Evolutionary conservation across 495 filamentous ascomycete genomes (phyloP), one percentile per base, ranked within the genome.

Genomic region (Tuber borchii): DNA sequence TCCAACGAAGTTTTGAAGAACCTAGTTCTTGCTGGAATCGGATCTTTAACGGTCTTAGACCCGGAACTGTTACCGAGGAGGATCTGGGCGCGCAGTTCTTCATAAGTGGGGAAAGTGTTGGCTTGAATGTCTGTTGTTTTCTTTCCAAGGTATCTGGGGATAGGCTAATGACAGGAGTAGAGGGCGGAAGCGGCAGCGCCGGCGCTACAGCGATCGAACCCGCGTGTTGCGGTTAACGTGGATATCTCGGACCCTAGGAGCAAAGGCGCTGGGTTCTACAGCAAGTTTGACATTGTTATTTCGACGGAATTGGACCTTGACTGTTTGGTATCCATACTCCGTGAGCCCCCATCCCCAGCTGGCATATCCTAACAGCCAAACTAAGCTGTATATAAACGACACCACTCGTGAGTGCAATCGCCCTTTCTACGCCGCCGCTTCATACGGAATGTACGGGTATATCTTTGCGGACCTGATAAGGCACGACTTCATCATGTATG

Each of bases 1-100:
- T 93, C 92, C 34, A 97, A 93, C 83, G 95, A 99, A 83, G 90
- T 97, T 61, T 94, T 95, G 68, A 99, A 99, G 84, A 98, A 97
- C 81, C 89, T 99, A n/a, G 95, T 97, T 65, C 86, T 99, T 12
- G 94, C 96, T 39, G 95, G 95, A 26, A 94, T 99, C 77, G 93
- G 93, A 70, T 95, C 93, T 14, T 86, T 99, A 45, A 97, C 96
- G 10, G 90, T 99, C 74, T 86, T 95, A 74, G 96, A 98, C 84
- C 93, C 83, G 90, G 91, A 74, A 71, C 85, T 7, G 91, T 97
- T 76, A 91, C 88, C 16, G 91, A 93, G 79, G 88, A 92, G 71
- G 95, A 99, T 84, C 86, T 98, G 2, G 91, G 93, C 44, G 89
- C 93, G 17, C 93, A 97, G 82, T 98, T 97, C 86, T 95, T 97